Conservation (phyloP, 441 rosid genomes). For the Pelargonium citronellum region DNA sequence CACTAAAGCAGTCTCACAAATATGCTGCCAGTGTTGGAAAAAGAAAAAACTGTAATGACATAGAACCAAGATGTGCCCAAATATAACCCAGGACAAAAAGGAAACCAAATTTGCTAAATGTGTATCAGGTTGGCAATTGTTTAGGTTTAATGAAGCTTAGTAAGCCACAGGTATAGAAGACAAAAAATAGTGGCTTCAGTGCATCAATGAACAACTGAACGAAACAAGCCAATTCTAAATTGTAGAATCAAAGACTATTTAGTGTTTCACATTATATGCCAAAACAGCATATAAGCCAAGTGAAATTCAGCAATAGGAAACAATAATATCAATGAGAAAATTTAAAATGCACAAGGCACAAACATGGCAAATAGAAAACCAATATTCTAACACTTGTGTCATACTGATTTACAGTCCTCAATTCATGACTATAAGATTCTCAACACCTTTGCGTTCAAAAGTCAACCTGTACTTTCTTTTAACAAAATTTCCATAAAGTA, state of each 20-base stretch:
- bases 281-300: not conserved
- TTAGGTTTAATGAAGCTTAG: not conserved
- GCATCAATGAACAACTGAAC: not conserved
- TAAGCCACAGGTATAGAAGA: not conserved
- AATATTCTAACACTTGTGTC: too few species aligned
- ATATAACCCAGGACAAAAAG: not conserved
- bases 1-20: not conserved
- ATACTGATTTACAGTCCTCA: too few species aligned
- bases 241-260: not conserved
- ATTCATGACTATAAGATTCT: too few species aligned
- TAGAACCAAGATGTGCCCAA: not conserved
- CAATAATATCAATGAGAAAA: too few species aligned
- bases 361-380: too few species aligned
- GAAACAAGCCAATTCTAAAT: not conserved
- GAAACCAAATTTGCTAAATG: not conserved
- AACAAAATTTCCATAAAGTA: not conserved
- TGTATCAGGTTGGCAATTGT: constrained; percentile 1
- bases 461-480: not conserved
- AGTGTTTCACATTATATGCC: not conserved
- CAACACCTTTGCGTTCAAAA: too few species aligned
- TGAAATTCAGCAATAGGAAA: too few species aligned
- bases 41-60: not conserved
- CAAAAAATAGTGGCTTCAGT: not conserved
- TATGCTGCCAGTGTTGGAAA: not conserved
- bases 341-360: too few species aligned